Evolutionary conservation across 768 basidiomycete species (phyloP).

Genomic region (Hebeloma cylindrosporum): DNA sequence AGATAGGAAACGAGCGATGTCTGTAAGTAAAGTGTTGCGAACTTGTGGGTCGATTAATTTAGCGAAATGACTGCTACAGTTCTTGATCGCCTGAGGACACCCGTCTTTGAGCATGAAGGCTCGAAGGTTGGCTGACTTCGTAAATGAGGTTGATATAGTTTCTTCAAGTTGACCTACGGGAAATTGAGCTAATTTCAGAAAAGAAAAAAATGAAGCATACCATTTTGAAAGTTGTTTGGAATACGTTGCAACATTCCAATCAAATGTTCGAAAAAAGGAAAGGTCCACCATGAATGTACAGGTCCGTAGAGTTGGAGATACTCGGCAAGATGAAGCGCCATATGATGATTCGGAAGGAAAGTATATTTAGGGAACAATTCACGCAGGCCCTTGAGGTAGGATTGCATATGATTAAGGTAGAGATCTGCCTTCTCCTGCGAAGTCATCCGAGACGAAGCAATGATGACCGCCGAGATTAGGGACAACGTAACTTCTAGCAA

Average conservation of each 20-base stretch:
- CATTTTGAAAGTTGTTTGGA: slow-evolving; percentile 15
- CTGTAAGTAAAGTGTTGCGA: slow-evolving; percentile 6
- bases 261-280: slow-evolving; percentile 35
- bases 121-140: slow-evolving; percentile 16
- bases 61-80: slow-evolving; percentile 6
- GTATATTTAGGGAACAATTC: slow-evolving; percentile 30
- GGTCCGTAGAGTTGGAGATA: slow-evolving; percentile 35
- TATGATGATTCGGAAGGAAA: slow-evolving; percentile 38
- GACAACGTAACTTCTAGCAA: slow-evolving; percentile 23
- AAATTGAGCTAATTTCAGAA: slow-evolving; percentile 19
- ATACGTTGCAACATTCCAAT: slow-evolving; percentile 27
- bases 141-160: slow-evolving; percentile 17
- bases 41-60: slow-evolving; percentile 13
- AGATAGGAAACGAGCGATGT: slow-evolving; percentile 9
- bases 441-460: slow-evolving; percentile 22
- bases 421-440: slow-evolving; percentile 5
- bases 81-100: slow-evolving; percentile 15
- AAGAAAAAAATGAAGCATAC: slow-evolving; percentile 18
- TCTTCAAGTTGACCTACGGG: slow-evolving; percentile 21
- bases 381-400: slow-evolving; percentile 31
- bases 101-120: slow-evolving; percentile 9
- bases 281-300: slow-evolving; percentile 36
- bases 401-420: slow-evolving; percentile 16
- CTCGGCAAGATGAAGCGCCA: slow-evolving; percentile 36
- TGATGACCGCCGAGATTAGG: slow-evolving; percentile 19